Evolutionary conservation across 179 eudicot species (phyloP).

Genomic region (Camellia oleifera): DNA sequence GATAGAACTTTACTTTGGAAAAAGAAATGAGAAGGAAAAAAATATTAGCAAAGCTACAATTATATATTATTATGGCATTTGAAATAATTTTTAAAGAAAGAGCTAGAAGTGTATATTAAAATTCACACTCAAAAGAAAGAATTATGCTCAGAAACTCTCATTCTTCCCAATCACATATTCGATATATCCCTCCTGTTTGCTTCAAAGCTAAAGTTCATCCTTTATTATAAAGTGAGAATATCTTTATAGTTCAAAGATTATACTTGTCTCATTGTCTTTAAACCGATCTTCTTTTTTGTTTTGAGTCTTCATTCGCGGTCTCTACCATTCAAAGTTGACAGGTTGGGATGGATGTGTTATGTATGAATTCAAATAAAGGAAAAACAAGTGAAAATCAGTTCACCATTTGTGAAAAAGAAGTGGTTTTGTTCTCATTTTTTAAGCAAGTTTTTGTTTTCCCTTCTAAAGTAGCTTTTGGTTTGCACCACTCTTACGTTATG

Average conservation of each 20-base stretch:
- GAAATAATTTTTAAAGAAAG: neutral
- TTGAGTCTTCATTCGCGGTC: neutral
- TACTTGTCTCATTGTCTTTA: neutral
- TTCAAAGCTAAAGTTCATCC: conserved; percentile 1
- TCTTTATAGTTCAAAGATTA: conserved; percentile 18
- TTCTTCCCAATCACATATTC: conserved; percentile 7
- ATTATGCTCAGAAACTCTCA: neutral
- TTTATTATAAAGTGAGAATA: conserved; percentile 4
- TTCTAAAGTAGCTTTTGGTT: conserved; percentile 18
- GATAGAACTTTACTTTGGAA: neutral
- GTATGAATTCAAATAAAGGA: neutral
- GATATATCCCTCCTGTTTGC: neutral
- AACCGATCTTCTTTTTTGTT: neutral
- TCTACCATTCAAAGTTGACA: neutral
- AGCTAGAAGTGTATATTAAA: neutral
- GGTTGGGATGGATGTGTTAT: neutral
- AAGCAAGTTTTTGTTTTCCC: neutral
- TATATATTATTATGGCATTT: neutral
- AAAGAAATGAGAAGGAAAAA: neutral
- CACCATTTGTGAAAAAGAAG: conserved; percentile 6
- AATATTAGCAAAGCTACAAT: neutral
- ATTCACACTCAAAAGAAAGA: neutral
- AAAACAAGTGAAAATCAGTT: neutral
- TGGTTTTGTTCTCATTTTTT: neutral
- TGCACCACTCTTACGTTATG: conserved; percentile 15